Base-by-base conservation (phyloP, 176 grass and related monocot genomes). In the Cenchrus americanus region DNA sequence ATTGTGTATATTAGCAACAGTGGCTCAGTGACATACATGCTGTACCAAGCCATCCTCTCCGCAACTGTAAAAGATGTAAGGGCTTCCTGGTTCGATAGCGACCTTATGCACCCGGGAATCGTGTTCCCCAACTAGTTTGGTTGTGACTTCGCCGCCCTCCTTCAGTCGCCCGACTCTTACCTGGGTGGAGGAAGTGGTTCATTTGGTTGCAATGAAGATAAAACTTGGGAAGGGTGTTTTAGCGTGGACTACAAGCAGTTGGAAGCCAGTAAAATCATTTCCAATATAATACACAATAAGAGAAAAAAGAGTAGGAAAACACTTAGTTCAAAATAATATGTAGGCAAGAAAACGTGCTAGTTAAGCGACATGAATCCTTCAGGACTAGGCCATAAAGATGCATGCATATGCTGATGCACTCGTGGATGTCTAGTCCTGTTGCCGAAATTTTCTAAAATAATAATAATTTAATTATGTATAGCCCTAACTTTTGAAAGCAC, bases 1-100 rank as follows among this genome's bases (percentile, higher is more conserved):
- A 82, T 73, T 9, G 37, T 5, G 15, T 82, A 73, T 79, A 24
- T 51, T 75, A 49, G 4, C 27, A 41, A 79, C 40, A 76, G 59
- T 64, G 21, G 43, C 80, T 61, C 18, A 84, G 62, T 44, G 53
- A 88, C 88, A 70, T 95, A 98, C 96, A 60, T 87, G 96, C 27
- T 93, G 93, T 80, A 98, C 91, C 55, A 91, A 80, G 51, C 96
- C 91, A 79, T 98, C 96, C 61, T 93, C 96, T 55, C 93, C 93
- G 65, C 96, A 98, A 57, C 80, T 98, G 85, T 95, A 98, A 83
- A 98, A 90, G 69, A 85, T 79, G 52, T 92, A 84, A 70, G 89
- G 80, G 73, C 89, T 93, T 82, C 93, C 96, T 37, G 77, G 91
- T 88, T 95, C 91, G 12, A 95, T 62, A 22, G 91, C 91, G 62